phyloP scores from a whole-genome alignment of 257 asterid genomes.

The Solanum tarijense region DNA sequence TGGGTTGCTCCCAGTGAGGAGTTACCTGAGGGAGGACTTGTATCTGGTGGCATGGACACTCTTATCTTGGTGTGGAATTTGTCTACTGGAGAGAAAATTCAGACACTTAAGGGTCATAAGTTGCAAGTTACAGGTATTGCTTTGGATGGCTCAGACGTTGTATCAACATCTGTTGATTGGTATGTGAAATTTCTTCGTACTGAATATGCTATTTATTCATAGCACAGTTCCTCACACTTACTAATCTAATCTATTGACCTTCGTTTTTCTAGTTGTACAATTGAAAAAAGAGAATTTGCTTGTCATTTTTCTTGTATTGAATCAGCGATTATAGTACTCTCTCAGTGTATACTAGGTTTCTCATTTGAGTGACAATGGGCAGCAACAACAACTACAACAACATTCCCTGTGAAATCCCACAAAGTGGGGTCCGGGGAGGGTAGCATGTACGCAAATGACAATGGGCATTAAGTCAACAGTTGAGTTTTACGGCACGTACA shows the following conservation, averaged over 20 bases:
- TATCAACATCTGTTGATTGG: slow-evolving; percentile 87
- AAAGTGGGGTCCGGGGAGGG: background rate
- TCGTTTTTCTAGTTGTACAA: background rate
- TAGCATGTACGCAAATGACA: background rate
- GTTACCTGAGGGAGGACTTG: slow-evolving; percentile 77
- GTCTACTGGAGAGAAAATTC: slow-evolving; percentile 70
- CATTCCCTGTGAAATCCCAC: background rate
- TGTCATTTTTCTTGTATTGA: background rate
- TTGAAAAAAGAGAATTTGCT: background rate
- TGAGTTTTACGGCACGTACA: background rate
- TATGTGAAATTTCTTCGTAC: slow-evolving; percentile 13
- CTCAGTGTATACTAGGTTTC: background rate
- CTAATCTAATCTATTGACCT: background rate
- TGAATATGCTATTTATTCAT: background rate
- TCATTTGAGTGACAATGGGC: background rate
- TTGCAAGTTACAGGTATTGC: slow-evolving; percentile 81
- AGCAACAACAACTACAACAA: background rate
- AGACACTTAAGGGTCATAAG: slow-evolving; percentile 64
- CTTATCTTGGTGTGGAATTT: slow-evolving; percentile 75
- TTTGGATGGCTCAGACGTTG: slow-evolving; percentile 67
- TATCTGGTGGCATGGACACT: slow-evolving; percentile 97
- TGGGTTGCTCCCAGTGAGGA: slow-evolving; percentile 79
- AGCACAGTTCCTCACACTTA: background rate
- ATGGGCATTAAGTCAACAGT: background rate
- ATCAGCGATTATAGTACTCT: background rate